Evolutionary conservation across 2,329 filamentous ascomycete species (phyloP).

Genomic region (Lasiodiplodia gonubiensis): DNA sequence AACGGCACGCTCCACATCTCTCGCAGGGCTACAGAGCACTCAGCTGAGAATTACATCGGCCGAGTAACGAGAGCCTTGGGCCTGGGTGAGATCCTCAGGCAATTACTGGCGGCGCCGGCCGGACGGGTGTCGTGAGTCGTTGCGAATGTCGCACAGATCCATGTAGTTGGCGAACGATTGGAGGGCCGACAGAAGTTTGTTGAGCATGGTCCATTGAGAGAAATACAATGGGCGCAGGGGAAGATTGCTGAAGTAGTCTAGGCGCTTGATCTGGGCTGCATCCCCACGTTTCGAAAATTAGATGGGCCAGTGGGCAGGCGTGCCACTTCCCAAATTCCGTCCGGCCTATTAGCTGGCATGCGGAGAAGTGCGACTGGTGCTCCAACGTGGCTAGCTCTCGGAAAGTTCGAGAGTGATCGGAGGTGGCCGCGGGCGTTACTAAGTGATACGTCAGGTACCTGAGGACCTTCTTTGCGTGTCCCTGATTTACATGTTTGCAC

Average conservation of each 20-base stretch:
- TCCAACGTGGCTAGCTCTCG: constrained; percentile 17
- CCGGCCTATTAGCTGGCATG: constrained; percentile 21
- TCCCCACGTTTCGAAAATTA: neutral
- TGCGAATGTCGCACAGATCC: neutral
- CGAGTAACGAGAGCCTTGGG: neutral
- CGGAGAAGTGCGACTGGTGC: constrained; percentile 11
- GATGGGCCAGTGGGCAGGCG: constrained; percentile 3
- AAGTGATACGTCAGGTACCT: constrained; percentile 15
- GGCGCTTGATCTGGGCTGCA: constrained; percentile 11
- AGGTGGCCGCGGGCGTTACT: neutral
- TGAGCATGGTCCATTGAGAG: neutral
- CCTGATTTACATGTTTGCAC: constrained; percentile 24
- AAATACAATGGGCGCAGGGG: neutral
- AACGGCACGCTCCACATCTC: neutral
- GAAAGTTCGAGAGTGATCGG: constrained; percentile 3
- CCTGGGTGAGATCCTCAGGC: neutral
- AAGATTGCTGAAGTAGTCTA: neutral
- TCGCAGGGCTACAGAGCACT: neutral
- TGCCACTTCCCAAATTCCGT: neutral
- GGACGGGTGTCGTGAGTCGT: neutral
- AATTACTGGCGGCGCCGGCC: neutral
- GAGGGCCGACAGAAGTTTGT: neutral
- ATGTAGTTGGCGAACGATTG: neutral
- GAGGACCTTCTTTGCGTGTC: constrained; percentile 2
- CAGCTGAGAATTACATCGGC: neutral